Conservation (phyloP, 306 rosid species). For the Ochetophila trinervis region DNA sequence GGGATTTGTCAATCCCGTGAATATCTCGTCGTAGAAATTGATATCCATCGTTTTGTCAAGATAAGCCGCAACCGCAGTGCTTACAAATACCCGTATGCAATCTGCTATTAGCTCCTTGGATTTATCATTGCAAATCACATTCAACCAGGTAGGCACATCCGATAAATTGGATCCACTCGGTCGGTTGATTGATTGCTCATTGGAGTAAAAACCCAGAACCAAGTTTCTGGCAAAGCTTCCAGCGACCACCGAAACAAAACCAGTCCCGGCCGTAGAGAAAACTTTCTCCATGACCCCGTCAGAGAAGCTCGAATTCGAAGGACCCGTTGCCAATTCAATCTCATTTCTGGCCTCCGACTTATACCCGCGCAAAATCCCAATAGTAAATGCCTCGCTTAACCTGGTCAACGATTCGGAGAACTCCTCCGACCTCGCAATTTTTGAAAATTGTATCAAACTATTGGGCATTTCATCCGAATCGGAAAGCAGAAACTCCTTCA, state of each 20-base stretch:
- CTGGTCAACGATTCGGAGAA: slow-evolving; percentile 41
- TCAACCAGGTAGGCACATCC: slow-evolving; percentile 53
- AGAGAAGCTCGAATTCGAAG: slow-evolving; percentile 28
- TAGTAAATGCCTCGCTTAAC: slow-evolving; percentile 54
- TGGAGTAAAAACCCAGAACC: slow-evolving; percentile 55
- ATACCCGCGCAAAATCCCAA: slow-evolving; percentile 57
- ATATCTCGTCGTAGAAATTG: slow-evolving; percentile 62
- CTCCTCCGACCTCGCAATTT: slow-evolving; percentile 63
- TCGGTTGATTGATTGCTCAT: slow-evolving; percentile 19
- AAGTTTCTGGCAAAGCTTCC: slow-evolving; percentile 90
- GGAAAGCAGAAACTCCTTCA: slow-evolving; percentile 59
- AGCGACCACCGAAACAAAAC: slow-evolving; percentile 79
- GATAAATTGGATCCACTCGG: slow-evolving; percentile 23
- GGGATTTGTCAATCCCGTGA: slow-evolving; percentile 77
- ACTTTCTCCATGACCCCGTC: slow-evolving; percentile 52
- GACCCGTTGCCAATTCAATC: slow-evolving; percentile 15
- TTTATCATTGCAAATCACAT: slow-evolving; percentile 46
- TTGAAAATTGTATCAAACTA: slow-evolving; percentile 73
- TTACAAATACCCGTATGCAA: slow-evolving; percentile 62
- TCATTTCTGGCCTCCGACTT: slow-evolving; percentile 24
- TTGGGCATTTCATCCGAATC: slow-evolving; percentile 76
- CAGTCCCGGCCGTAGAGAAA: slow-evolving; percentile 72
- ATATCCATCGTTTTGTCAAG: slow-evolving; percentile 84
- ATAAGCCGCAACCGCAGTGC: slow-evolving; percentile 80
- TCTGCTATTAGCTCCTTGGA: slow-evolving; percentile 53